Conservation (phyloP, 73 alveolate species). For the Uronychia setigera region DNA sequence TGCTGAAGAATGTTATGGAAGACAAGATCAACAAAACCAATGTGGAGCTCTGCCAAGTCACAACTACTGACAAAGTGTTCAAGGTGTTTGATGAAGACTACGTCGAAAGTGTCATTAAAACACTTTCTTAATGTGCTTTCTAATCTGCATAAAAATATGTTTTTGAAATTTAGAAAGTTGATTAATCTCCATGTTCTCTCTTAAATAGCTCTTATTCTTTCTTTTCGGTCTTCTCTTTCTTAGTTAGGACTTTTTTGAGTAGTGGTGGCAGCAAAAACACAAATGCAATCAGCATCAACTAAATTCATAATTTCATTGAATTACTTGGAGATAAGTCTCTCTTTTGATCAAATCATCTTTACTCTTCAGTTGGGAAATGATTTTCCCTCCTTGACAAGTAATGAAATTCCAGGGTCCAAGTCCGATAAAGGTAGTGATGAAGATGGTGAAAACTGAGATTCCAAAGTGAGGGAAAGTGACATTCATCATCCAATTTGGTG, state of each 20-base stretch:
- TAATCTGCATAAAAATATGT: background rate
- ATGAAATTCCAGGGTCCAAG: conserved; percentile 76
- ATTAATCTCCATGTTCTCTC: background rate
- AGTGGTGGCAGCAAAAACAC: conserved; percentile 49
- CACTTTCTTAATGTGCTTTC: conserved; percentile 31
- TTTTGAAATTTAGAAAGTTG: background rate
- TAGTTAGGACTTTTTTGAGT: conserved; percentile 13
- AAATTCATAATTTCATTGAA: background rate
- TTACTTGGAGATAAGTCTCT: conserved; percentile 38
- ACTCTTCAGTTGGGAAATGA: conserved; percentile 41
- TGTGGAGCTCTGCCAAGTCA: conserved; percentile 89
- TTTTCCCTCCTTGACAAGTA: conserved; percentile 69
- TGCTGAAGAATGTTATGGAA: conserved; percentile 95
- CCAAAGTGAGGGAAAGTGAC: conserved; percentile 70
- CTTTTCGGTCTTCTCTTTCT: conserved; percentile 7
- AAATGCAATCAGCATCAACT: conserved; percentile 24
- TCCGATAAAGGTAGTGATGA: conserved; percentile 59
- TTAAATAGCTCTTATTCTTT: background rate
- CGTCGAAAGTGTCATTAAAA: conserved; percentile 22
- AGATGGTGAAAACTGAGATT: conserved; percentile 39
- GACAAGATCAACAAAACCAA: conserved; percentile 86
- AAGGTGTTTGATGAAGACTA: conserved; percentile 29
- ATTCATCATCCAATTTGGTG: conserved; percentile 79
- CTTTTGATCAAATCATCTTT: conserved; percentile 66
- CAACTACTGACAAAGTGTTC: conserved; percentile 63